Evolutionary conservation across 2,329 filamentous ascomycete genomes (phyloP).

Genomic region (Verticillium isaacii): DNA sequence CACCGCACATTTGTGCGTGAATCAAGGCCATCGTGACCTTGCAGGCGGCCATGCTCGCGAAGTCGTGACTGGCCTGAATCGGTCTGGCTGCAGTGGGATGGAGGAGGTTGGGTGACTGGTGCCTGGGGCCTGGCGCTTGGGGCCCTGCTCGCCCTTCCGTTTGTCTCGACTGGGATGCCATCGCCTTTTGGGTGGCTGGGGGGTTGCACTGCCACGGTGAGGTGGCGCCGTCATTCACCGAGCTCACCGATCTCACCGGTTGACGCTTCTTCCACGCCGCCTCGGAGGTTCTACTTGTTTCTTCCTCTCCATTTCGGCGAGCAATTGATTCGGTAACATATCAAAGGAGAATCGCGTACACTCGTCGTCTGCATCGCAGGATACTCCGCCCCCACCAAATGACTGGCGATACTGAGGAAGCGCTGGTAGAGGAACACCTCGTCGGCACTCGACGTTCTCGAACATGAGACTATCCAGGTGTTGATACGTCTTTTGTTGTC

Average conservation of each 20-base stretch:
- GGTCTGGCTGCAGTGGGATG: not conserved
- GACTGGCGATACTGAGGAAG: too few relatives aligned
- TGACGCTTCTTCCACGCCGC: not conserved
- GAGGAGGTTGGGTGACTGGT: not conserved
- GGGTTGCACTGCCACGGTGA: not conserved
- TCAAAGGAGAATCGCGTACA: too few relatives aligned
- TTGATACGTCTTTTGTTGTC: too few relatives aligned
- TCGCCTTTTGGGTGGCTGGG: not conserved
- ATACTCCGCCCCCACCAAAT: too few relatives aligned
- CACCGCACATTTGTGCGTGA: not conserved
- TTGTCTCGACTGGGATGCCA: not conserved
- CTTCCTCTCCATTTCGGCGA: too few relatives aligned
- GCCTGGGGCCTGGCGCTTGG: not conserved
- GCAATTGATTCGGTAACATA: too few relatives aligned
- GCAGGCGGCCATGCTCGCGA: not conserved
- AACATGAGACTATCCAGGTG: too few relatives aligned
- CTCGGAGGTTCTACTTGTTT: not conserved
- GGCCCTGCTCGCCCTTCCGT: not conserved
- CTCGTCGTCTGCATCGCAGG: too few relatives aligned
- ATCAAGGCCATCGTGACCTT: not conserved
- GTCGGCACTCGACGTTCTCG: too few relatives aligned
- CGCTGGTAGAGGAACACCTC: too few relatives aligned
- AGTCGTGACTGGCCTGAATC: not conserved
- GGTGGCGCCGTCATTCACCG: not conserved
- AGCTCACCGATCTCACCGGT: not conserved